A percentile compares a stretch with the other conserved stretches of the same genome.
Evolutionary conservation across 305 asterid genomes (phyloP).

Genomic region (Fraxinus paxiana): DNA sequence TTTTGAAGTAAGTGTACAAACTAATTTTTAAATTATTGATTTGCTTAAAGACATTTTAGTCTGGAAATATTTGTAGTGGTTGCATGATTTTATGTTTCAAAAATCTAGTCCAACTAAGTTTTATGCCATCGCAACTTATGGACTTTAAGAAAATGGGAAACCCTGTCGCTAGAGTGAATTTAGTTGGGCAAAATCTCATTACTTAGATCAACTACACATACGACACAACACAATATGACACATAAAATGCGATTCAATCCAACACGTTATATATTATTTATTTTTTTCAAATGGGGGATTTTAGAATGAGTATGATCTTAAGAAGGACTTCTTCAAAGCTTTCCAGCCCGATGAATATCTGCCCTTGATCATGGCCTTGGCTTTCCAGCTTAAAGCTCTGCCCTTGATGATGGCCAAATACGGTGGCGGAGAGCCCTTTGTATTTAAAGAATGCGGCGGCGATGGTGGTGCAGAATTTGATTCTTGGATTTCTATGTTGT

Average conservation of each 20-base stretch:
- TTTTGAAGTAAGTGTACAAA: too few relatives aligned
- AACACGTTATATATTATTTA: not conserved
- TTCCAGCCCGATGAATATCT: constrained; percentile 42
- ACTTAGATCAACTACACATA: not conserved
- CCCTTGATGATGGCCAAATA: constrained; percentile 42
- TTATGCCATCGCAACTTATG: not conserved
- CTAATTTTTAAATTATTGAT: too few relatives aligned
- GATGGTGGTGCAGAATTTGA: constrained; percentile 32
- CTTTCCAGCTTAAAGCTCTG: constrained; percentile 43
- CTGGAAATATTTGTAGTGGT: not conserved
- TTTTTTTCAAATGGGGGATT: not conserved
- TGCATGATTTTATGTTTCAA: not conserved
- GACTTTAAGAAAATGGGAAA: not conserved
- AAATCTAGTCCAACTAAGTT: not conserved
- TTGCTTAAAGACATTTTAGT: too few relatives aligned
- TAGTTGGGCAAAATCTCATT: not conserved
- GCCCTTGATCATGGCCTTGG: constrained; percentile 23
- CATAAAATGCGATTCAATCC: not conserved
- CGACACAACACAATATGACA: not conserved
- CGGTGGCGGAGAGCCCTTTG: constrained; percentile 16
- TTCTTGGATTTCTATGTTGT: constrained; percentile 16
- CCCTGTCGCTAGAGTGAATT: not conserved
- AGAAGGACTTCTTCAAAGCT: constrained; percentile 47
- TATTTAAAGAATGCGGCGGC: constrained; percentile 18
- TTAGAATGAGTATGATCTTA: constrained; percentile 55